These are phyloP conservation scores for Alternaria viburni DNA, from an alignment of 2,329 filamentous ascomycete species.

Conservation along the genomic window DNA sequence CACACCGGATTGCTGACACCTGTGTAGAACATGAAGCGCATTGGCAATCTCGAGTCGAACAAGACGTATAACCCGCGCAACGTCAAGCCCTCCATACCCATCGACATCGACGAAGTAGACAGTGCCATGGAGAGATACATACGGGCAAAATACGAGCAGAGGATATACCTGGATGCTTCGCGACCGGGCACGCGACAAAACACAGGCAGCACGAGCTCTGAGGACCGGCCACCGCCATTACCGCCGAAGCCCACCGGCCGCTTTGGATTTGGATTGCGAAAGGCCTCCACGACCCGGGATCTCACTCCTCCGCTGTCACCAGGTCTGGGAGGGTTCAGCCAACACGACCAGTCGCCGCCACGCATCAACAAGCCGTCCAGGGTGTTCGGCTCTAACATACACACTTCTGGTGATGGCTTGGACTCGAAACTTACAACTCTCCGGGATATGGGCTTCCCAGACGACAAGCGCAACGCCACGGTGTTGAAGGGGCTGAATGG, in stretches of 20 bases:
- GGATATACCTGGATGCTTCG: constrained; percentile 54
- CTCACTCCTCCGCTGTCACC: constrained; percentile 53
- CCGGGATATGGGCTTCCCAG: constrained; percentile 89
- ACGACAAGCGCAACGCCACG: constrained; percentile 79
- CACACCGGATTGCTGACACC: constrained; percentile 19
- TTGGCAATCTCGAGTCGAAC: constrained; percentile 87
- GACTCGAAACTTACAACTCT: constrained; percentile 79
- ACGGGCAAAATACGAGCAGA: constrained; percentile 86
- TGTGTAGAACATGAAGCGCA: constrained; percentile 85
- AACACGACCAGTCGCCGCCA: constrained; percentile 43
- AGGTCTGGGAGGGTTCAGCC: constrained; percentile 39
- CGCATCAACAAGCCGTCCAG: constrained; percentile 68
- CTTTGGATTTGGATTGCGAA: constrained; percentile 70
- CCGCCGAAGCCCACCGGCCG: constrained; percentile 66
- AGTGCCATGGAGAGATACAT: constrained; percentile 96
- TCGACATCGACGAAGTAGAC: constrained; percentile 91
- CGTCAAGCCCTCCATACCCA: constrained; percentile 79
- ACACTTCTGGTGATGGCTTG: constrained; percentile 61
- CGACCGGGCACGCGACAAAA: constrained; percentile 58
- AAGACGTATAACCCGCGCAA: constrained; percentile 87
- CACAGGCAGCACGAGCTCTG: constrained; percentile 63
- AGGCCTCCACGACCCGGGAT: constrained; percentile 72
- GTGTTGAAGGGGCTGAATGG: constrained; percentile 84
- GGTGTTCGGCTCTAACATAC: constrained; percentile 72
- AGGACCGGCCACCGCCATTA: constrained; percentile 63